phyloP scores from a whole-genome alignment of 2,329 filamentous ascomycete genomes.

The Ustulina deusta region DNA sequence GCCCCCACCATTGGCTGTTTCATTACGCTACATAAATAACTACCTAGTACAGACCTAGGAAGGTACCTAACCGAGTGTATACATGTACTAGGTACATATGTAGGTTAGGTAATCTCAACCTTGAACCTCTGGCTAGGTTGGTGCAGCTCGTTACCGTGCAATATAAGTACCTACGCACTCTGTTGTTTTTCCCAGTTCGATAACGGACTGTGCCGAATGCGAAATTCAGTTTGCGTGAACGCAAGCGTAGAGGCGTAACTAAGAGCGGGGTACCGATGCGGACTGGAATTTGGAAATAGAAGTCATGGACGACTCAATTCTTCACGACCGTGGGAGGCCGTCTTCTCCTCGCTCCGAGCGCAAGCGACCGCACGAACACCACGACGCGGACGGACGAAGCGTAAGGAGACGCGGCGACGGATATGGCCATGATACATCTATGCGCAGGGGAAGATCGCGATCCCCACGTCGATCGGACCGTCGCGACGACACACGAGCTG shows the following conservation, averaged over 20 bases:
- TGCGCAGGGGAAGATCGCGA: constrained; percentile 34
- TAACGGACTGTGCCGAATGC: background rate
- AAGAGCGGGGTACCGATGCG: constrained; percentile 11
- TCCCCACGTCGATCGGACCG: constrained; percentile 32
- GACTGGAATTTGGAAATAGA: constrained; percentile 24
- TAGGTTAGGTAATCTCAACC: too few species aligned
- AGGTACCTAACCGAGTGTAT: too few species aligned
- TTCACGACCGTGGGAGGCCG: constrained; percentile 1
- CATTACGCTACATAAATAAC: background rate
- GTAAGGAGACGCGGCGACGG: constrained; percentile 37
- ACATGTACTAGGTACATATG: too few species aligned
- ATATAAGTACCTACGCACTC: background rate
- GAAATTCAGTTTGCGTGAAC: background rate
- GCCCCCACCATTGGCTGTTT: background rate
- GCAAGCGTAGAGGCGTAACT: background rate
- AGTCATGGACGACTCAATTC: constrained; percentile 35
- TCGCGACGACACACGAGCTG: constrained; percentile 3
- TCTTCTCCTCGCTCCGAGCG: constrained; percentile 11
- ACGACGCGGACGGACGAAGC: constrained; percentile 35
- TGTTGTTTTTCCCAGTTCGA: background rate
- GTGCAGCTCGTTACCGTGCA: too few species aligned
- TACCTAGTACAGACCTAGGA: too few species aligned
- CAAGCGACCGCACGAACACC: constrained; percentile 43
- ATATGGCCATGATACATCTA: background rate
- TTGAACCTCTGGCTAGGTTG: too few species aligned